A percentile compares a stretch with the other conserved stretches of the same genome.
These are phyloP conservation scores for Tuctoria greenei DNA, from an alignment of 176 grass and related monocot genomes.

Conservation along the genomic window DNA sequence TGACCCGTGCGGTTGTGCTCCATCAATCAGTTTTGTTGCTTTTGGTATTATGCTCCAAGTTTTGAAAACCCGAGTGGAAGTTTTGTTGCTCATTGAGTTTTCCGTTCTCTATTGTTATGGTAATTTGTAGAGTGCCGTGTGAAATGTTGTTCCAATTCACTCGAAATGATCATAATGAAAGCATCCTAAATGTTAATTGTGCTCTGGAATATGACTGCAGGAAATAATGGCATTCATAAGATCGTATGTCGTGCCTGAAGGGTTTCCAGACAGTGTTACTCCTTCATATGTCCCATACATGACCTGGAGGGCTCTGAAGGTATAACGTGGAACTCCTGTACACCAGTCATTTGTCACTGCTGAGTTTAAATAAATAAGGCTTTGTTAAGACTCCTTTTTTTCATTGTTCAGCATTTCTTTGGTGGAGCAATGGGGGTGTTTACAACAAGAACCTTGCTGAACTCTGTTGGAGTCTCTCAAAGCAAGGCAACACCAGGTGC, in stretches of 20 bases:
- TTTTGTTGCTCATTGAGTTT: neutral
- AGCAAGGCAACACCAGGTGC: constrained; percentile 83
- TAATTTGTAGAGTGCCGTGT: constrained; percentile 10
- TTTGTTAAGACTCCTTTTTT: neutral
- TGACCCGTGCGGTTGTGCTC: neutral
- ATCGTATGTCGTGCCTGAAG: constrained; percentile 97
- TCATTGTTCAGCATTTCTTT: constrained; percentile 81
- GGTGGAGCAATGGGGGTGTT: constrained; percentile 98
- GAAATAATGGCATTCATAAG: constrained; percentile 91
- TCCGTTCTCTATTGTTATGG: neutral
- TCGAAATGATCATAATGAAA: constrained; percentile 6
- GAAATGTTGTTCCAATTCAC: neutral
- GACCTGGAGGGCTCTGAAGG: constrained; percentile 96
- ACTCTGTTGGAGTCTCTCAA: constrained; percentile 94
- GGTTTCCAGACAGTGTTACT: constrained; percentile 93
- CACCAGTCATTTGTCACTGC: neutral
- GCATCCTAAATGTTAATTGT: constrained; percentile 3
- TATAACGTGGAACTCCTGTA: constrained; percentile 34
- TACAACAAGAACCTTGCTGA: constrained; percentile 89
- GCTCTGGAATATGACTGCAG: constrained; percentile 49
- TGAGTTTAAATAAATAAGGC: neutral
- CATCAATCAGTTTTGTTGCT: neutral
- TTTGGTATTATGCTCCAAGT: constrained; percentile 1
- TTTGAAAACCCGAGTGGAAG: neutral
- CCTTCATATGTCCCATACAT: constrained; percentile 99